Base-by-base conservation (phyloP, 352 stramenopile genomes). In the Phytopythium kandeliae region DNA sequence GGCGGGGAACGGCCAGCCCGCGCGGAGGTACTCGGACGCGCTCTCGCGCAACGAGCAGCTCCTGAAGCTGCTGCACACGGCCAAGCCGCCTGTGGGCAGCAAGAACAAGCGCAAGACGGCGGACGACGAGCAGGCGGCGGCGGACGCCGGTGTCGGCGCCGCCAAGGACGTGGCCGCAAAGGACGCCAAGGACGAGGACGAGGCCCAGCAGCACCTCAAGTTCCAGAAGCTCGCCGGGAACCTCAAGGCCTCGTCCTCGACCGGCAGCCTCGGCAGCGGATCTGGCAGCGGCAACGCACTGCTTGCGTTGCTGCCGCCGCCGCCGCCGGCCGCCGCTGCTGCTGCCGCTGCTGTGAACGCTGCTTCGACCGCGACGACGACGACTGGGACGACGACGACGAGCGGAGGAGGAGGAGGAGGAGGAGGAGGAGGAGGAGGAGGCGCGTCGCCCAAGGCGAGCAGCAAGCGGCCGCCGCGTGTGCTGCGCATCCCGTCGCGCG, bases 31-130 rank as follows among this genome's bases (percentile, higher is more conserved):
- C 48, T 62, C 56, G 28, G 72, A 88, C 52, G 56, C 71, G 46
- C 41, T 86, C 11, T 57, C 67, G 21, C 71, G 65, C 13, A 88
- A 88, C 38, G 74, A 88, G 48, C 57, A 74, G 17, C 62, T 86
- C 5, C 57, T 88, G 16, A 73, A 77, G 56, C 69, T 58, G 48
- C 47, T 88, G 21, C 77, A 80, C 37, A 65, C 76, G 49, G 49
- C 54, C 9, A 61, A 65, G 28, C 43, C 19, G 34, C 51, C 33
- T 15, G 40, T 44, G 34, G 30, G 43, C 16, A 74, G 56, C 25
- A 65, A 37, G 28, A 60, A 77, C 62, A 88, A 88, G 46, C 72
- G 77, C 24, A 88, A 88, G 42, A 70, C 58, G 19, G 56, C 57
- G 25, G 67, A 84, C 33, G 62, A 75, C 17, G 62, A 76, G 15